These are phyloP conservation scores for Gossypium trilobum DNA, from an alignment of 441 rosid species.

Conservation along the genomic window DNA sequence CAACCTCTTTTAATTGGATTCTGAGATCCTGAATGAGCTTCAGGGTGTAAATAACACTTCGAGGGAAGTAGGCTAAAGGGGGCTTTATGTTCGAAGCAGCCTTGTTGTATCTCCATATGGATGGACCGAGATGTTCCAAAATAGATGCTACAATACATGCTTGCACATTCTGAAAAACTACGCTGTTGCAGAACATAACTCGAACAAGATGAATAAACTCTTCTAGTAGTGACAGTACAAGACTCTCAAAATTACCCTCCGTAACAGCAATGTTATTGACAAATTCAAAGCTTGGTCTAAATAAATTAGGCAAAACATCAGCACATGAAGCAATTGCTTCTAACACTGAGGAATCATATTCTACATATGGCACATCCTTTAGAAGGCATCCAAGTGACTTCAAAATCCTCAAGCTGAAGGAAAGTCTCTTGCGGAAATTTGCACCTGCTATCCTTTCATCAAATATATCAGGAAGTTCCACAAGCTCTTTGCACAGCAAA, in stretches of 20 bases:
- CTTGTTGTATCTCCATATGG: slow-evolving; percentile 67
- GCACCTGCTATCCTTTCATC: slow-evolving; percentile 60
- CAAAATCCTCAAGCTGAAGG: slow-evolving; percentile 68
- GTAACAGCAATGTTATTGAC: slow-evolving; percentile 39
- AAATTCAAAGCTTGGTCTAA: slow-evolving; percentile 58
- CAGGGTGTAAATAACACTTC: slow-evolving; percentile 49
- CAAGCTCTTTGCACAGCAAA: slow-evolving; percentile 54
- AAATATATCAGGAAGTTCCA: slow-evolving; percentile 41
- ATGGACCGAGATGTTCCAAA: slow-evolving; percentile 61
- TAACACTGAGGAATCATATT: slow-evolving; percentile 57
- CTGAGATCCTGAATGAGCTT: slow-evolving; percentile 76
- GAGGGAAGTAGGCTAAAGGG: slow-evolving; percentile 78
- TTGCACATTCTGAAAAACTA: slow-evolving; percentile 59
- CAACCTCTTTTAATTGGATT: slow-evolving; percentile 41
- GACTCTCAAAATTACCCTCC: slow-evolving; percentile 78
- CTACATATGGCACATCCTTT: slow-evolving; percentile 57
- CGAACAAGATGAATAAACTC: slow-evolving; percentile 82
- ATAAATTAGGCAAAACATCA: slow-evolving; percentile 55
- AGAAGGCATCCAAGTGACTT: slow-evolving; percentile 69
- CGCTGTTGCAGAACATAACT: slow-evolving; percentile 57
- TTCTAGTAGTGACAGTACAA: slow-evolving; percentile 61
- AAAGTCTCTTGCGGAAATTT: slow-evolving; percentile 49
- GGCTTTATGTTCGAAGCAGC: slow-evolving; percentile 44
- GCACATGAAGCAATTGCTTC: slow-evolving; percentile 66
- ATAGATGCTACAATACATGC: slow-evolving; percentile 74